phyloP scores from a whole-genome alignment of 2,329 filamentous ascomycete genomes.

The Amphichorda felina region DNA sequence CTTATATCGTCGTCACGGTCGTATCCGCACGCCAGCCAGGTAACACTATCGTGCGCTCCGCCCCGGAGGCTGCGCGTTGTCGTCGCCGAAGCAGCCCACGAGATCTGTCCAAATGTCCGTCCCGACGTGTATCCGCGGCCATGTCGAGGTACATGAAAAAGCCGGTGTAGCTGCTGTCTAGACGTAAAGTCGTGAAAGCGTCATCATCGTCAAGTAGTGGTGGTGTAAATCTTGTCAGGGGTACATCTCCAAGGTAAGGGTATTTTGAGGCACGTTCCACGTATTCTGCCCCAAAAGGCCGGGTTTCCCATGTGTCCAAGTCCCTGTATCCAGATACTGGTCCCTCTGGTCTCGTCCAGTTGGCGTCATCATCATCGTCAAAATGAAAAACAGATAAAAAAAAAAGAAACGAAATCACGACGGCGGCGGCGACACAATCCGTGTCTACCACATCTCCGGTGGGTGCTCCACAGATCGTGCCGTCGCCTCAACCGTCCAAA shows the following conservation, averaged over 20 bases:
- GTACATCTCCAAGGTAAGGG: slow-evolving; percentile 11
- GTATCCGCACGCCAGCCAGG: slow-evolving; percentile 2
- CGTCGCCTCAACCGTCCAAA: not conserved
- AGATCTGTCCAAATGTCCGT: not conserved
- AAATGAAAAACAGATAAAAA: too few relatives aligned
- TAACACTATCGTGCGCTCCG: not conserved
- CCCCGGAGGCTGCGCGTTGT: slow-evolving; percentile 1
- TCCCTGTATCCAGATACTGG: slow-evolving; percentile 27
- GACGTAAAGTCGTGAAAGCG: slow-evolving; percentile 34
- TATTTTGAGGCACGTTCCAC: slow-evolving; percentile 8
- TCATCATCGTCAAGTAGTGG: slow-evolving; percentile 31
- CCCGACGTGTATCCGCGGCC: slow-evolving; percentile 1
- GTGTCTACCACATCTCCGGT: not conserved
- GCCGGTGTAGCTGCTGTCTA: slow-evolving; percentile 26
- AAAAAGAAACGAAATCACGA: not conserved
- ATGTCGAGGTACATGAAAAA: slow-evolving; percentile 9
- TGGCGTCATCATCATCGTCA: slow-evolving; percentile 24
- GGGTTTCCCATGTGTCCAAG: slow-evolving; percentile 28
- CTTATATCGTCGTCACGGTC: slow-evolving; percentile 4
- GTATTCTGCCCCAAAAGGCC: too few relatives aligned
- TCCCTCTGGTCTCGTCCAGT: slow-evolving; percentile 24
- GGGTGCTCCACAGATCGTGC: not conserved
- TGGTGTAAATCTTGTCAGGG: slow-evolving; percentile 17
- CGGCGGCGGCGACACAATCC: not conserved
- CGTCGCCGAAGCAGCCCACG: slow-evolving; percentile 2